Percentiles rank a stretch among this genome's conserved stretches.
These are phyloP conservation scores for Monilinia polystroma DNA, from an alignment of 2,329 filamentous ascomycete genomes.

Conservation along the genomic window DNA sequence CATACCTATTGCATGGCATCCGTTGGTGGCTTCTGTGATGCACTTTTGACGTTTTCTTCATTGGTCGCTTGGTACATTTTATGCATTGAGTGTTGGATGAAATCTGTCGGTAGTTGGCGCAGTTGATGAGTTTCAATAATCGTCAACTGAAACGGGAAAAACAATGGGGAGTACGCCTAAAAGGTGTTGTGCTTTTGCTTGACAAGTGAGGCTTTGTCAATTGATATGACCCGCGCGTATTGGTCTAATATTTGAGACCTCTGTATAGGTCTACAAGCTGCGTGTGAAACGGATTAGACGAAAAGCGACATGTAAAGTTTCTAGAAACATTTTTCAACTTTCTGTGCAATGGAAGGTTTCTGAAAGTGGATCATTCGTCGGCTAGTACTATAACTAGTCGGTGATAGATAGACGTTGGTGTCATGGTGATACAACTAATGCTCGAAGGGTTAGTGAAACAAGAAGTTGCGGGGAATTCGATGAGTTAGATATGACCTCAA, in stretches of 20 bases:
- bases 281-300: background rate
- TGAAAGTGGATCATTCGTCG: background rate
- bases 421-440: background rate
- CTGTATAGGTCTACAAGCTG: background rate
- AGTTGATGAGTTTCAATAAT: background rate
- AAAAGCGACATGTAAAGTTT: constrained; percentile 4
- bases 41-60: background rate
- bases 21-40: constrained; percentile 14
- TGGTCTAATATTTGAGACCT: background rate
- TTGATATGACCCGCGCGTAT: background rate
- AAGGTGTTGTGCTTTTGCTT: background rate
- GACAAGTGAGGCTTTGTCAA: background rate
- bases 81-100: constrained; percentile 10
- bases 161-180: background rate
- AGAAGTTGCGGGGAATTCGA: constrained; percentile 8
- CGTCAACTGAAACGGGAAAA: background rate
- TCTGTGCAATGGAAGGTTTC: constrained; percentile 14
- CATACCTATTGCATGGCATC: constrained; percentile 13
- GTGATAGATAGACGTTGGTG: background rate
- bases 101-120: constrained; percentile 1
- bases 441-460: constrained; percentile 4
- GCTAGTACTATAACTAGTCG: background rate
- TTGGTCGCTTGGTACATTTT: background rate
- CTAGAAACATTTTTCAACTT: constrained; percentile 8
- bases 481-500: background rate